Base-by-base conservation (phyloP, 805 yeast species). In the Sugiyamaella floridensis region DNA sequence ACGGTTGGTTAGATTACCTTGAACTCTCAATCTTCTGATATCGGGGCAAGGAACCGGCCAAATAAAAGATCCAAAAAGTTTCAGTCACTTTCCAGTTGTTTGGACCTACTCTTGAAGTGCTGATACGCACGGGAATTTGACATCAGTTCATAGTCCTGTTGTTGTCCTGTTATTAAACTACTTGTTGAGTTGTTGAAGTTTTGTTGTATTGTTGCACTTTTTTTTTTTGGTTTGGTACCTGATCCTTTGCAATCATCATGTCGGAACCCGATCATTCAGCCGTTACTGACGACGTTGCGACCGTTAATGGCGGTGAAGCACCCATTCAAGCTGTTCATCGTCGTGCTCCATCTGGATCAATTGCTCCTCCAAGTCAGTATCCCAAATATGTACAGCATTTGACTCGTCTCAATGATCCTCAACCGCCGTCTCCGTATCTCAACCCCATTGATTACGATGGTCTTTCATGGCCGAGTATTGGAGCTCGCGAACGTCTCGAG, bases 401-500 rank as follows among this genome's bases (percentile, higher is more conserved):
- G 48, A 55, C 58, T 7, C 45, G 54, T 42, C 48, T 53, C 40
- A 54, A 55, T 6, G 62, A 61, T 44, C 55, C 62, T 10, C 48
- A 58, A 19, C 63, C 89, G 1, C 89, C 90, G 0, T 81, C 89
- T 4, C 95, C 96, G 18, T 85, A 83, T 66, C 86, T 95, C 1
- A 83, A 81, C 58, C 90, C 96, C 0, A 84, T 89, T 34, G 96
- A 89, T 63, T 81, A 78, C 44, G 96, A 88, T 68, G 97, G 97
- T 0, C 77, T 92, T 46, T 88, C 96, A 44, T 92, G 97, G 96
- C 98, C 97, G 15, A 82, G 90, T 15, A 62, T 76, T 2, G 98
- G 98, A 8, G 92, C 99, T 6, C 74, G 95, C 52, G 69, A 67
- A 28, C 75, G 98, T 51, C 77, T 88, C 14, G 89, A 83, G 54